A percentile compares a stretch with the other conserved stretches of the same genome.
Evolutionary conservation across 1,139 yeast species (phyloP).

Genomic region (Tardiomyces depauwii): DNA sequence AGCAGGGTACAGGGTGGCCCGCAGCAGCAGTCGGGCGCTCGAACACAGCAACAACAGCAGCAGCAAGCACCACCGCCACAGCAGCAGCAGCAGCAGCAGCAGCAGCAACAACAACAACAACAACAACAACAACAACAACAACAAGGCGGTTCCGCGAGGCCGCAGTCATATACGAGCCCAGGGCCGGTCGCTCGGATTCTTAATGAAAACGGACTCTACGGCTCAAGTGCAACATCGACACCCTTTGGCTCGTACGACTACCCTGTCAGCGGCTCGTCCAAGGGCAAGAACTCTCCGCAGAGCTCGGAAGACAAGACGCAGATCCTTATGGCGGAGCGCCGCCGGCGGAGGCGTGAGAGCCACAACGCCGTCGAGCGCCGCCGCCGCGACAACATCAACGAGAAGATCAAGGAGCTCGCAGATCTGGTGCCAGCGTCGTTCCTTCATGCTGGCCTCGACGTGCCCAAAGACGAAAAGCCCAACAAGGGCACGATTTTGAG

Average conservation of each 20-base stretch:
- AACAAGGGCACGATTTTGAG: slow-evolving; percentile 86
- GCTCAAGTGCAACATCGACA: slow-evolving; percentile 9
- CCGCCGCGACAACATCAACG: slow-evolving; percentile 82
- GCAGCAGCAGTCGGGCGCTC: neutral
- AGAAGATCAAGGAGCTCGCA: slow-evolving; percentile 73
- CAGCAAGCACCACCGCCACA: too few relatives aligned
- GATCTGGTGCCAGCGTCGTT: slow-evolving; percentile 56
- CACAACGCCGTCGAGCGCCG: slow-evolving; percentile 45
- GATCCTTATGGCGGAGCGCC: slow-evolving; percentile 16
- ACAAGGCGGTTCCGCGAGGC: neutral
- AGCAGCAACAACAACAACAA: neutral
- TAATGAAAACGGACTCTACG: slow-evolving; percentile 5
- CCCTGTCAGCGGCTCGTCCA: neutral
- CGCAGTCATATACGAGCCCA: neutral
- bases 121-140: too few relatives aligned
- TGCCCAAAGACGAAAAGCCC: slow-evolving; percentile 82
- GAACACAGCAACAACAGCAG: too few relatives aligned
- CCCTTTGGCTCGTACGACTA: slow-evolving; percentile 18
- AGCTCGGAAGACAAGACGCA: neutral
- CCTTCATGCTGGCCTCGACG: slow-evolving; percentile 24
- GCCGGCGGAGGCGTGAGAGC: slow-evolving; percentile 35
- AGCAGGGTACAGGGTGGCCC: neutral
- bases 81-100: too few relatives aligned
- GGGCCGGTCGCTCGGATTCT: slow-evolving; percentile 2
- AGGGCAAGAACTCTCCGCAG: neutral